Evolutionary conservation across 257 asterid genomes (phyloP), one percentile per base, ranked within the genome.

Genomic region (Euphrasia confusa): DNA sequence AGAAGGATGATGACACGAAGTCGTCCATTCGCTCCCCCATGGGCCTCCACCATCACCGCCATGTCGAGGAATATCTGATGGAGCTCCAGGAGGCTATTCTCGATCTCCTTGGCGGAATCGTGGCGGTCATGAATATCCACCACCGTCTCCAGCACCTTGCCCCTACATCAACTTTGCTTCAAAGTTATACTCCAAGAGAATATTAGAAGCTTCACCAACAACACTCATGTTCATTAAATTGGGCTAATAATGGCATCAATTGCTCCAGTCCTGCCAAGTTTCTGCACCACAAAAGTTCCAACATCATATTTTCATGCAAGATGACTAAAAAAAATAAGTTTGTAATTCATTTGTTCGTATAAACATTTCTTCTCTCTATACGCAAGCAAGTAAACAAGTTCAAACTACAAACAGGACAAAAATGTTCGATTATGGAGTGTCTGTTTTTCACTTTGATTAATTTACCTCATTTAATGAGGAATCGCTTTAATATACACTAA

Each of bases 1-100:
- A 88, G 13, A 61, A 91, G 79, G 62, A 88, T 73, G 57, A 91
- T 59, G 28, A 83, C 62, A 3, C 94, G 30, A 91, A 88, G 57
- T 88, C 93, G 40, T 92, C 95, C 95, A 92, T 80, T 27, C 86
- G 78, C 82, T 88, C 97, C 4, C 97, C 98, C 48, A n/a, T 88
- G 98, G 7, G 87, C 85, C 71, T 92, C 95, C 70, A 92, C 95
- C 93, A 92, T 88, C 75, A 92, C 98, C 45, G 97, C 90, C 97
- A 89, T 89, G 78, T 86, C 97, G 17, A 89, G 64, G 69, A 89
- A 89, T 55, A 89, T 79, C 78, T 92, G 95, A 80, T 92, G 98
- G 45, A 92, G 85, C 83, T 92, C 95, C 54, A 92, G 77, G 68
- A 92, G 73, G 72, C 98, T 92, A 81, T 42, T 84, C 83, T 92